These are phyloP conservation scores for Capsella rubella DNA, from an alignment of 441 rosid species.

Conservation along the genomic window DNA sequence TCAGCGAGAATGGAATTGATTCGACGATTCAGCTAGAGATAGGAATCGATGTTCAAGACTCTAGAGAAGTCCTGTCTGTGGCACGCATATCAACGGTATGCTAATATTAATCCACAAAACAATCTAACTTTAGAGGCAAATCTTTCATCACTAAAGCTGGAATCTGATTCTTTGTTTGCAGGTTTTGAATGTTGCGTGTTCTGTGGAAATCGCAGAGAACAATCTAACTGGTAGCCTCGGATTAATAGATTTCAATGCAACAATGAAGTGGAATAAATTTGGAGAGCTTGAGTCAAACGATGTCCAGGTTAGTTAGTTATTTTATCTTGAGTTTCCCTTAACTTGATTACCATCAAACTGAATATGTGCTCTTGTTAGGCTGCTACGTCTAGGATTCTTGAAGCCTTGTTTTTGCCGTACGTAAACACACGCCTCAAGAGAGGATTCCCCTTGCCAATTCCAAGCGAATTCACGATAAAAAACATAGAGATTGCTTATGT, in stretches of 20 bases:
- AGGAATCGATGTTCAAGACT: slow-evolving; percentile 61
- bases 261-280: slow-evolving; percentile 65
- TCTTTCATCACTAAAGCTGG: slow-evolving; percentile 14
- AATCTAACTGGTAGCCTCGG: slow-evolving; percentile 62
- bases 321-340: not conserved
- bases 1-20: slow-evolving; percentile 51
- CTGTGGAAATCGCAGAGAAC: slow-evolving; percentile 55
- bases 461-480: slow-evolving; percentile 54
- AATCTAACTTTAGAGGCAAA: slow-evolving; percentile 1
- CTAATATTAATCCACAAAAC: slow-evolving; percentile 19
- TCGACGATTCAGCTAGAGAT: slow-evolving; percentile 63
- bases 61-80: slow-evolving; percentile 59
- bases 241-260: slow-evolving; percentile 58
- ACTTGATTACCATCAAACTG: slow-evolving; percentile 16
- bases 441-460: slow-evolving; percentile 73
- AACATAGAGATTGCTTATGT: slow-evolving; percentile 56
- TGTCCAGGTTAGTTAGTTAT: slow-evolving; percentile 54
- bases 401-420: slow-evolving; percentile 65
- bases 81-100: slow-evolving; percentile 74
- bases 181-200: slow-evolving; percentile 60
- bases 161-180: slow-evolving; percentile 42
- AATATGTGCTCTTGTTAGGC: slow-evolving; percentile 51
- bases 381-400: slow-evolving; percentile 53
- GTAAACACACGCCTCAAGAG: slow-evolving; percentile 60
- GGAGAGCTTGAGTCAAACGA: slow-evolving; percentile 60